A percentile compares a stretch with the other conserved stretches of the same genome.
phyloP scores from a whole-genome alignment of 805 yeast species.

The Soucietia sequanensis region DNA sequence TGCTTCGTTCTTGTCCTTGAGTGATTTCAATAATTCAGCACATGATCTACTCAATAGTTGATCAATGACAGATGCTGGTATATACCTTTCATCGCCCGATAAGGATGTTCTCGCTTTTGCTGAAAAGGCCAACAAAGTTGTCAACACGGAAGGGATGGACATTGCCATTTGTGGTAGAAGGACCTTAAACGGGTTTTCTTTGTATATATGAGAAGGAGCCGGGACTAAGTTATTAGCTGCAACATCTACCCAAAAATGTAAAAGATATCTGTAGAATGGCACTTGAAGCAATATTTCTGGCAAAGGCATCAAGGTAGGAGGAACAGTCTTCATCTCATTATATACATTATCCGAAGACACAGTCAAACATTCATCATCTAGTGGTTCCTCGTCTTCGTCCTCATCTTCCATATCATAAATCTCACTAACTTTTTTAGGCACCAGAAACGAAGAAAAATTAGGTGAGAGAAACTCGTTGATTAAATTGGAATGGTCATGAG shows the following conservation, averaged over 20 bases:
- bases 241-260: constrained; percentile 60
- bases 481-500: constrained; percentile 13
- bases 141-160: constrained; percentile 53
- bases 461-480: constrained; percentile 8
- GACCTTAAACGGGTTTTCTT: constrained; percentile 63
- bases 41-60: constrained; percentile 57
- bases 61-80: constrained; percentile 45
- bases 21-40: constrained; percentile 50
- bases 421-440: constrained; percentile 3
- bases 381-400: background rate
- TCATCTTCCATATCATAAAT: constrained; percentile 7
- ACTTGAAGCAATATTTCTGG: constrained; percentile 62
- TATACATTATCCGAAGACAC: background rate
- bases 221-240: constrained; percentile 66
- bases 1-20: constrained; percentile 51
- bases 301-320: constrained; percentile 42
- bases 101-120: constrained; percentile 30
- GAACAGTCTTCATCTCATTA: constrained; percentile 12
- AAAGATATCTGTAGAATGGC: constrained; percentile 58
- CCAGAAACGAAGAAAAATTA: background rate
- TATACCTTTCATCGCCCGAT: constrained; percentile 13
- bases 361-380: no score
- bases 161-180: constrained; percentile 69
- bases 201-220: constrained; percentile 54
- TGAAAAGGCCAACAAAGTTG: constrained; percentile 50